Conservation (phyloP, 2,329 filamentous ascomycete genomes). For the Apiospora saccharicola region DNA sequence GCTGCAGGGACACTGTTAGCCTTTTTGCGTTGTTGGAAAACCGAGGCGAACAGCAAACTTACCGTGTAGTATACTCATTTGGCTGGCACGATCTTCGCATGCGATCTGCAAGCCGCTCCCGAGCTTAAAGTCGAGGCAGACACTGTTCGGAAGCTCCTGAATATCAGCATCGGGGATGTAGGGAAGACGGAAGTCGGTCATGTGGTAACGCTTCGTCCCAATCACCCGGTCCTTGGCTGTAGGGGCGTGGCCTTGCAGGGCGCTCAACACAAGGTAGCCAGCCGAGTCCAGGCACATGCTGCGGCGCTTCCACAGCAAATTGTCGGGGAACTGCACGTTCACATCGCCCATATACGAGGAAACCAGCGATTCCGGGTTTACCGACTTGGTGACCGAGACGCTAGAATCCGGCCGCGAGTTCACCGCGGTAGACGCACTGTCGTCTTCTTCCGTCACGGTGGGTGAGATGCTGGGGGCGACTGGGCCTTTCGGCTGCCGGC, state of each 20-base stretch:
- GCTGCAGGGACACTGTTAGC: slow-evolving; percentile 24
- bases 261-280: slow-evolving; percentile 83
- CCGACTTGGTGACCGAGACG: background rate
- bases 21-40: background rate
- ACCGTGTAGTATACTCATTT: slow-evolving; percentile 62
- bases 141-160: slow-evolving; percentile 91
- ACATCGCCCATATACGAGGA: slow-evolving; percentile 83
- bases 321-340: slow-evolving; percentile 97
- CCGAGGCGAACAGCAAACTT: slow-evolving; percentile 40
- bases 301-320: slow-evolving; percentile 93
- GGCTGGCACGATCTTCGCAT: slow-evolving; percentile 67
- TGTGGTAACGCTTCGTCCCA: slow-evolving; percentile 78
- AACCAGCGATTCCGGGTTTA: slow-evolving; percentile 39
- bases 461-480: slow-evolving; percentile 55
- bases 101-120: slow-evolving; percentile 69
- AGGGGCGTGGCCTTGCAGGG: slow-evolving; percentile 63
- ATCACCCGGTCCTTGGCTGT: slow-evolving; percentile 58
- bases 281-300: slow-evolving; percentile 85
- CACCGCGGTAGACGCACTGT: slow-evolving; percentile 42
- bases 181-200: slow-evolving; percentile 82
- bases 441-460: slow-evolving; percentile 59
- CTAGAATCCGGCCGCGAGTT: slow-evolving; percentile 27
- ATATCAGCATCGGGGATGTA: slow-evolving; percentile 88
- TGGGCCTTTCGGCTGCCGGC: slow-evolving; percentile 53
- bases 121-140: slow-evolving; percentile 67